These are phyloP conservation scores for Neovahlkampfia damariscottae DNA, from an alignment of 78 protist species.

Conservation along the genomic window DNA sequence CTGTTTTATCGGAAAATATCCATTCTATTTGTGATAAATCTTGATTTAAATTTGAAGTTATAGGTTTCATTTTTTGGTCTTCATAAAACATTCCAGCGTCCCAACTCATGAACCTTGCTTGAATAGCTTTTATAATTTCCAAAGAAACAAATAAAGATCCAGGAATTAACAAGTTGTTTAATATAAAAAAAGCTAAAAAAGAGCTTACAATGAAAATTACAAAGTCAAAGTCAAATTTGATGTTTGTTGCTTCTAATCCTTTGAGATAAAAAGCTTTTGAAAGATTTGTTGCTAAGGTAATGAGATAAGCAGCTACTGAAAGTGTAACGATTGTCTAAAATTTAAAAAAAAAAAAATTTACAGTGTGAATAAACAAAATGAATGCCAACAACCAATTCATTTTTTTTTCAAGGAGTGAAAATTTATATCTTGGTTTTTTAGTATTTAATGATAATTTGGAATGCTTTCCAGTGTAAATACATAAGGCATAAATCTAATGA, in stretches of 20 bases:
- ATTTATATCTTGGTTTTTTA: not conserved
- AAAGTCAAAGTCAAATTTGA: not conserved
- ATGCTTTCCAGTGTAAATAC: conserved; percentile 22
- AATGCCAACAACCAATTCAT: conserved; percentile 1
- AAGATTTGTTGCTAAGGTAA: not conserved
- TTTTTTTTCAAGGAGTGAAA: not conserved
- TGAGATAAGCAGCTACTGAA: not conserved
- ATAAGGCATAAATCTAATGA: conserved; percentile 23
- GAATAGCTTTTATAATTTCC: conserved; percentile 20
- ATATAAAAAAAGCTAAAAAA: conserved; percentile 20
- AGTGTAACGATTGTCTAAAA: not conserved
- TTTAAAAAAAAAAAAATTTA: not conserved
- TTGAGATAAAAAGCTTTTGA: too few relatives aligned
- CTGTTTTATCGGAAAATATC: conserved; percentile 64
- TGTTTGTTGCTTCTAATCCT: not conserved
- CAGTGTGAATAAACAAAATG: not conserved
- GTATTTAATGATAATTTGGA: conserved; percentile 27
- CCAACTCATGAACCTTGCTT: conserved; percentile 40
- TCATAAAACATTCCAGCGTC: conserved; percentile 29
- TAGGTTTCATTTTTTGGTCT: conserved; percentile 27
- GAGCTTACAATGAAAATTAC: not conserved
- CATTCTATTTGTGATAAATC: conserved; percentile 75
- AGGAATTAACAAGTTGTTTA: conserved; percentile 26
- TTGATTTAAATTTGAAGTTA: conserved; percentile 37
- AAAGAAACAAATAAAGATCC: conserved; percentile 39